These are phyloP conservation scores for Chiua sp. DNA, from an alignment of 1,284 basidiomycete species.

Conservation along the genomic window DNA sequence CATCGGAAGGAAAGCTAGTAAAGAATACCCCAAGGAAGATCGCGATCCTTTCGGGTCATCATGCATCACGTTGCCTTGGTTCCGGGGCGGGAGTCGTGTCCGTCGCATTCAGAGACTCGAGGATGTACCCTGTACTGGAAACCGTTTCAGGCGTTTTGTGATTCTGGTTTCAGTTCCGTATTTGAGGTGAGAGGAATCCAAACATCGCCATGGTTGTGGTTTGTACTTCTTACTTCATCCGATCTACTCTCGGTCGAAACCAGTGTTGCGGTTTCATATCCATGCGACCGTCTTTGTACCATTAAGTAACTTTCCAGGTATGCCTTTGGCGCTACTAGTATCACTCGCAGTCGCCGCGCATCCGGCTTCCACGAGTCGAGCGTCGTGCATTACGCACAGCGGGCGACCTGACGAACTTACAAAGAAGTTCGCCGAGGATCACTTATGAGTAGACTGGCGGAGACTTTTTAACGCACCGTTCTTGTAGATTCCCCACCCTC, in stretches of 20 bases:
- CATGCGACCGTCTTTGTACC: constrained; percentile 20
- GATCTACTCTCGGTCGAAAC: constrained; percentile 9
- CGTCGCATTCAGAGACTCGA: constrained; percentile 3
- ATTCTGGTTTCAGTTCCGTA: not conserved
- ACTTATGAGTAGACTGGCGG: constrained; percentile 7
- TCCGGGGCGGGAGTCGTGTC: not conserved
- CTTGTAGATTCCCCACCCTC: constrained; percentile 1
- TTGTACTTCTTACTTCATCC: not conserved
- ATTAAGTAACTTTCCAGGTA: constrained; percentile 21
- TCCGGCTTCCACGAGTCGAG: constrained; percentile 22
- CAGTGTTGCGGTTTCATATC: constrained; percentile 12
- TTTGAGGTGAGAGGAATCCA: constrained; percentile 8
- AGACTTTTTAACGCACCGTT: constrained; percentile 20
- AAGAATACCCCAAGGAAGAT: constrained; percentile 24
- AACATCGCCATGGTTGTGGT: not conserved
- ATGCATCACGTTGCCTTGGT: constrained; percentile 1
- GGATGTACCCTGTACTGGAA: not conserved
- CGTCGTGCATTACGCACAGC: not conserved
- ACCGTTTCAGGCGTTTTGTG: not conserved
- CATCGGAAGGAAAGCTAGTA: constrained; percentile 18
- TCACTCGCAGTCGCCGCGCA: constrained; percentile 15
- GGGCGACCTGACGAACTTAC: constrained; percentile 11
- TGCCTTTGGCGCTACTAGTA: constrained; percentile 2
- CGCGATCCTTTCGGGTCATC: constrained; percentile 27
- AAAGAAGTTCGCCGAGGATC: constrained; percentile 17